A percentile compares a stretch with the other conserved stretches of the same genome.
phyloP scores from a whole-genome alignment of 2,329 filamentous ascomycete species.

The Sporothrix sp. region DNA sequence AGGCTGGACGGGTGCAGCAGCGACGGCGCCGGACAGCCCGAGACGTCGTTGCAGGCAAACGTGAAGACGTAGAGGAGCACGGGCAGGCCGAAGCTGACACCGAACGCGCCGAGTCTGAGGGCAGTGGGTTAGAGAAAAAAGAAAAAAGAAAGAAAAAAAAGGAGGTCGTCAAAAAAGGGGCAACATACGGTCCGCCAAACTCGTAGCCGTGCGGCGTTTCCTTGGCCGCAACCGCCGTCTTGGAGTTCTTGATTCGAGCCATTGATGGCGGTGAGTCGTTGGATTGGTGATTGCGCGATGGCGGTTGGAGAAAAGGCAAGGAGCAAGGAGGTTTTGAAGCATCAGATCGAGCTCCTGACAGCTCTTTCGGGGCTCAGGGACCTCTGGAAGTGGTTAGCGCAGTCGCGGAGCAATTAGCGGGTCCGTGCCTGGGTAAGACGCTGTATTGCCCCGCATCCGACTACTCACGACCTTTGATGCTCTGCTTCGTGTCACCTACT shows the following conservation, averaged over 20 bases:
- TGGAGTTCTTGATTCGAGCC: constrained; percentile 6
- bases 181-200: constrained; percentile 41
- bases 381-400: background rate
- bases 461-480: no score
- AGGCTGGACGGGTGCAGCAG: constrained; percentile 63
- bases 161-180: background rate
- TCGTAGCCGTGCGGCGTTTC: constrained; percentile 35
- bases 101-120: constrained; percentile 60
- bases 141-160: background rate
- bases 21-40: constrained; percentile 80
- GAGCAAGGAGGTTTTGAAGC: no score
- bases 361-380: background rate
- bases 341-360: no score
- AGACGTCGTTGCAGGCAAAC: constrained; percentile 86
- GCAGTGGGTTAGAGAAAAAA: background rate
- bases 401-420: constrained; percentile 6
- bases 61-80: constrained; percentile 67
- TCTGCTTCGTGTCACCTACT: no score
- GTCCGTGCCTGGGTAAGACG: background rate
- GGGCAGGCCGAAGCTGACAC: constrained; percentile 72
- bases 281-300: background rate
- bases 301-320: background rate
- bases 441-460: constrained; percentile 5
- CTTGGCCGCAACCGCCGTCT: background rate
- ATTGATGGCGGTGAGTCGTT: background rate